These are phyloP conservation scores for Botryosphaeria dothidea DNA, from an alignment of 2,329 filamentous ascomycete species.

Conservation along the genomic window DNA sequence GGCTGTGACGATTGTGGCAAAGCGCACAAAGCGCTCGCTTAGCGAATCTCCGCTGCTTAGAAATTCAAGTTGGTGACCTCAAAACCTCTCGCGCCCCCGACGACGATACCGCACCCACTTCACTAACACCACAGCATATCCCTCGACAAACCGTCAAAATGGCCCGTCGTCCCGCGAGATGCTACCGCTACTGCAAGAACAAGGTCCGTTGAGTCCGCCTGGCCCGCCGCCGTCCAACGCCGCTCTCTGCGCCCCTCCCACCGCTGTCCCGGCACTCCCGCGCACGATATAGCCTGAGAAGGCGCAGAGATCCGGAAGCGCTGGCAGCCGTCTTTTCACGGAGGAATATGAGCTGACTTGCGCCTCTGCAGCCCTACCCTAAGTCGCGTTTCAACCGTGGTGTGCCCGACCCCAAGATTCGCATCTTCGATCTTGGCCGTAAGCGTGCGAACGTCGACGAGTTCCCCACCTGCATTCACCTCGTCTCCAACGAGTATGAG, in stretches of 20 bases:
- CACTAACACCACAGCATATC: constrained; percentile 38
- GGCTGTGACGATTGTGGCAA: constrained; percentile 18
- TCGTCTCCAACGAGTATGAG: constrained; percentile 99
- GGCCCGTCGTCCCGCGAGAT: constrained; percentile 98
- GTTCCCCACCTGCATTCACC: constrained; percentile 96
- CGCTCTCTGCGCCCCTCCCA: background rate
- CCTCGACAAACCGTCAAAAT: constrained; percentile 74
- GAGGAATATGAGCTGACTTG: constrained; percentile 10
- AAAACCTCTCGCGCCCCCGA: constrained; percentile 19
- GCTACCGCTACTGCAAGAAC: constrained; percentile 99
- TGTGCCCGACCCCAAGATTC: constrained; percentile 80
- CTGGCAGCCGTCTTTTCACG: background rate
- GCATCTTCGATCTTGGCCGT: constrained; percentile 98
- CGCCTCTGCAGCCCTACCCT: constrained; percentile 76
- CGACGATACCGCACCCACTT: constrained; percentile 8
- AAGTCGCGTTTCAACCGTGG: constrained; percentile 99
- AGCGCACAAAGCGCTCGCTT: constrained; percentile 17
- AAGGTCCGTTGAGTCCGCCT: constrained; percentile 66
- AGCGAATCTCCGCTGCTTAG: constrained; percentile 17
- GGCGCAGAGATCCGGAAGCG: background rate
- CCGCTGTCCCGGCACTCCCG: background rate
- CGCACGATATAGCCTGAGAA: background rate
- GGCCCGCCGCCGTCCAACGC: background rate
- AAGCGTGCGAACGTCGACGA: constrained; percentile 99
- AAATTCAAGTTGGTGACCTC: constrained; percentile 20